Evolutionary conservation across 805 yeast species (phyloP).

Genomic region (Teunomyces atbi): DNA sequence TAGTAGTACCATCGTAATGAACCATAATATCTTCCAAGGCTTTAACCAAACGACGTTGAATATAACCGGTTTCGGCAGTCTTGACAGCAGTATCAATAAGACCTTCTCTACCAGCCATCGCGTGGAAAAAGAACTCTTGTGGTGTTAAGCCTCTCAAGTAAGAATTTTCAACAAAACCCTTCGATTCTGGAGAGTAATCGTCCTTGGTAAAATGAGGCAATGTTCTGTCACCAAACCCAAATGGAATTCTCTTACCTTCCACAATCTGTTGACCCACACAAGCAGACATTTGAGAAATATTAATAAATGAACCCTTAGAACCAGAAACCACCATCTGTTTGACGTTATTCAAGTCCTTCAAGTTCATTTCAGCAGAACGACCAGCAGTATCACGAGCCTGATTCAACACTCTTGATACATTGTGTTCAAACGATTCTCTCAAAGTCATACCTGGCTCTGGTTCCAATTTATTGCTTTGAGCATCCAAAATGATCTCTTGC

Average conservation of each 20-base stretch:
- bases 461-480: conserved; percentile 81
- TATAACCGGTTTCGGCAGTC: conserved; percentile 98
- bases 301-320: conserved; percentile 97
- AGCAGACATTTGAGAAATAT: conserved; percentile 99
- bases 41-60: conserved; percentile 95
- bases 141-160: conserved; percentile 97
- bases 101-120: conserved; percentile 99
- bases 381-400: conserved; percentile 99
- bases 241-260: conserved; percentile 98
- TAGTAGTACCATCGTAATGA: conserved; percentile 96
- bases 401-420: conserved; percentile 89
- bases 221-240: conserved; percentile 94
- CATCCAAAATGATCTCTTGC: conserved; percentile 88
- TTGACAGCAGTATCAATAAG: conserved; percentile 98
- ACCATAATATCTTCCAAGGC: conserved; percentile 98
- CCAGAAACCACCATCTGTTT: conserved; percentile 99
- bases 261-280: conserved; percentile 99
- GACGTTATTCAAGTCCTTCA: conserved; percentile 92
- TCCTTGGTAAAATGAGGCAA: conserved; percentile 98
- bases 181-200: conserved; percentile 97
- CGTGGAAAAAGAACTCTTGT: conserved; percentile 98
- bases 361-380: conserved; percentile 94
- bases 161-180: conserved; percentile 97
- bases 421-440: conserved; percentile 97
- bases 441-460: conserved; percentile 99